These are phyloP conservation scores for Fagopyrum tataricum DNA, from an alignment of 148 eudicot genomes.

Conservation along the genomic window DNA sequence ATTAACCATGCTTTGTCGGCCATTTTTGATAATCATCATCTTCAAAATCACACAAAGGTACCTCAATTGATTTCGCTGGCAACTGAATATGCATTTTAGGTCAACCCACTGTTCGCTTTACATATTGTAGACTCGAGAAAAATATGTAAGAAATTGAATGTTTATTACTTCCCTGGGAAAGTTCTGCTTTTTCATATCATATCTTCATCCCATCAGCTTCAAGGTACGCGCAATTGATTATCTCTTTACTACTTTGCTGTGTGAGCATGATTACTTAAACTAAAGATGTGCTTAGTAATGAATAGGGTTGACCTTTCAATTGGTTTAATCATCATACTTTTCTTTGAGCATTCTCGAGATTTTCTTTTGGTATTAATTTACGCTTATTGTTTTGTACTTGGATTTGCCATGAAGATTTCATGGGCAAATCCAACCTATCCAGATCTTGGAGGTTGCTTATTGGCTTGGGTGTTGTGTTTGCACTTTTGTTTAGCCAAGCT, in stretches of 20 bases:
- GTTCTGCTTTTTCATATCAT: background rate
- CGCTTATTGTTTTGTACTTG: background rate
- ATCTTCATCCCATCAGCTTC: background rate
- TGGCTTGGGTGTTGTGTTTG: constrained; percentile 22
- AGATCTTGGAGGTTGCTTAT: constrained; percentile 14
- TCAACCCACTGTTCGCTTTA: background rate
- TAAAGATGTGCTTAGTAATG: too few relatives aligned
- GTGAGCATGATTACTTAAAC: background rate
- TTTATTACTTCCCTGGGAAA: background rate
- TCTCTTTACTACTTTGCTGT: background rate
- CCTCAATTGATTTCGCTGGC: background rate
- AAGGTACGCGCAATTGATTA: background rate
- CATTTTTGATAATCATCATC: background rate
- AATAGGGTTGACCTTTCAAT: background rate
- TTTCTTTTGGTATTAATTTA: background rate
- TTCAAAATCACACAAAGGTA: background rate
- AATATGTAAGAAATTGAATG: background rate
- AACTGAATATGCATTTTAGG: background rate
- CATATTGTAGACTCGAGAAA: background rate
- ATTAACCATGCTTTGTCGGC: constrained; percentile 8
- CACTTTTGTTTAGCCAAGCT: constrained; percentile 33
- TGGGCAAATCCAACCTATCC: background rate
- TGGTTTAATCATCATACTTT: background rate
- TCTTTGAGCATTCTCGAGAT: background rate
- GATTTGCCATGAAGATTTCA: background rate